Percentiles rank a stretch among this genome's conserved stretches.
phyloP scores from a whole-genome alignment of 2,329 filamentous ascomycete species.

The Alternaria gansuensis region DNA sequence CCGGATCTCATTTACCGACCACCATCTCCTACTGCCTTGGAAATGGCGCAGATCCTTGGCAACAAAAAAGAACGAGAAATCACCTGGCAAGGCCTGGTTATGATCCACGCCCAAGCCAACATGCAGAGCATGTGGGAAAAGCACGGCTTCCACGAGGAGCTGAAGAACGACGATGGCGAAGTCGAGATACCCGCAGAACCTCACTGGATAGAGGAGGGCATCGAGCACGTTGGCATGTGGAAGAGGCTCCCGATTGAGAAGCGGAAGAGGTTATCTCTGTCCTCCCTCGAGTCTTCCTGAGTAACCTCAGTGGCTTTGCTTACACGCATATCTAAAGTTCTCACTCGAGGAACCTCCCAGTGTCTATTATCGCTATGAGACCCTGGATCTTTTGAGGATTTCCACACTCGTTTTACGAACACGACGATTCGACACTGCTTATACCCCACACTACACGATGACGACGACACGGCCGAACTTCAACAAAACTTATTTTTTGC shows the following conservation, averaged over 20 bases:
- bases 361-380: neutral
- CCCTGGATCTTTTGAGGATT: neutral
- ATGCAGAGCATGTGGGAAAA: slow-evolving; percentile 72
- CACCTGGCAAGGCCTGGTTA: slow-evolving; percentile 77
- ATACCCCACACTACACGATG: slow-evolving; percentile 13
- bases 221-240: slow-evolving; percentile 88
- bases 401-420: neutral
- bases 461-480: slow-evolving; percentile 13
- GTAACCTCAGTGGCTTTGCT: neutral
- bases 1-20: slow-evolving; percentile 57
- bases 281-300: slow-evolving; percentile 17
- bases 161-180: slow-evolving; percentile 65
- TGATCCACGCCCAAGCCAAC: slow-evolving; percentile 78
- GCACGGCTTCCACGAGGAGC: slow-evolving; percentile 79
- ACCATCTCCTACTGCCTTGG: slow-evolving; percentile 50
- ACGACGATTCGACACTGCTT: slow-evolving; percentile 6
- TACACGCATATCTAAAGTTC: neutral
- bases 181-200: slow-evolving; percentile 45
- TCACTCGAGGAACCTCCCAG: neutral
- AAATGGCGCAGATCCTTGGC: slow-evolving; percentile 58
- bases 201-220: slow-evolving; percentile 82
- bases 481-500: neutral
- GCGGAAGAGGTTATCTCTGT: slow-evolving; percentile 25
- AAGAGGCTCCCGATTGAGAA: slow-evolving; percentile 50
- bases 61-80: slow-evolving; percentile 50